Evolutionary conservation across 768 basidiomycete species (phyloP), one percentile per base, ranked within the genome.

Genomic region (Dacryopinax primogenitus): DNA sequence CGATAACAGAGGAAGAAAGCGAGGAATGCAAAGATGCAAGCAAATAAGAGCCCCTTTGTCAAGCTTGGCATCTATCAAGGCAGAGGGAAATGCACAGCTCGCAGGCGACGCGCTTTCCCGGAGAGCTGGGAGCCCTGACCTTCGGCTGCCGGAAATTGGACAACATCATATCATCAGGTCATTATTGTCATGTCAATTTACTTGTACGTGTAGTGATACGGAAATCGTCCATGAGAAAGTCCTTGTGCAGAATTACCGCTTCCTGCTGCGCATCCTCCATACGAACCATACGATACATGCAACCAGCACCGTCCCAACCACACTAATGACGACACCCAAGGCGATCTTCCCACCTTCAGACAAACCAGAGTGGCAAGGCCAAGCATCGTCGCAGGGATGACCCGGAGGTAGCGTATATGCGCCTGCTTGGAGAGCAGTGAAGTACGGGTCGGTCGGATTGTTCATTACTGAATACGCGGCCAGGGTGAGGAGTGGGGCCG

Each of bases 401-500:
- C 88, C 90, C 6, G 76, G 72, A 0, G 90, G 90, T 68, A 79
- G 80, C 3, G 76, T 79, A 71, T 88, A 89, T 62, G 81, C 80
- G 33, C 90, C 90, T 0, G 81, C 83, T 72, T 84, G 76, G 33
- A 95, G 76, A 4, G 79, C 75, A 16, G 87, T 88, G 73, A 84
- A 96, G 76, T 80, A 92, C 0, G 92, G 92, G 68, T 93, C 90
- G 21, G 28, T 77, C 6, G 78, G 73, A 66, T 84, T 83, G 67
- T 83, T 85, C 62, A 88, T 71, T n/a, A 87, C 80, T 69, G 87
- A 83, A 78, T 85, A 84, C 18, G 91, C 88, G 0, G 87, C 84
- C 35, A 96, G 80, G 0, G 90, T 87, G n/a, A 95, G 78, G 78
- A 95, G 80, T 1, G 92, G 91, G 0, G 92, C 90, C 68, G 89